Evolutionary conservation across 2,329 filamentous ascomycete genomes (phyloP).

Genomic region (Fusarium torulosum): DNA sequence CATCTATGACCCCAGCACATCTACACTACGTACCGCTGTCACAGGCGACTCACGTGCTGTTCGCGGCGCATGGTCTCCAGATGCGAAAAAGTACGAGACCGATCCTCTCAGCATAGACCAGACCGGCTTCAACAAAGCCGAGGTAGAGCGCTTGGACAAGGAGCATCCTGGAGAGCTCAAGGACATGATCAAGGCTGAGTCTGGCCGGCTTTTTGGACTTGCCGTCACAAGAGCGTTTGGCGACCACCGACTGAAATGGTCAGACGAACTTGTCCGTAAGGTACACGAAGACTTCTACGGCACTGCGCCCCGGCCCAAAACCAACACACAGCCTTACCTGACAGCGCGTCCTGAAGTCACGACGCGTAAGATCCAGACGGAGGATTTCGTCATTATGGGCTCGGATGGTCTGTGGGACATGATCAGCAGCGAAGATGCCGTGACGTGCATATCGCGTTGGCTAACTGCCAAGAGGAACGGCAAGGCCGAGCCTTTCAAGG

Average conservation of each 20-base stretch:
- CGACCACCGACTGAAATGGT: conserved; percentile 77
- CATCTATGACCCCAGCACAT: conserved; percentile 67
- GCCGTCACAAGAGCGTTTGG: conserved; percentile 75
- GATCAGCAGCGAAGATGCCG: conserved; percentile 68
- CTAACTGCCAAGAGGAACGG: conserved; percentile 49
- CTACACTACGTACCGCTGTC: conserved; percentile 71
- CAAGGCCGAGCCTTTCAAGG: conserved; percentile 42
- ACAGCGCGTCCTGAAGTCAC: conserved; percentile 75
- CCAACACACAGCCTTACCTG: conserved; percentile 73
- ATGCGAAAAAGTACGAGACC: conserved; percentile 61
- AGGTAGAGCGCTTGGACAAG: conserved; percentile 65
- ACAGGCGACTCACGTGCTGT: conserved; percentile 77
- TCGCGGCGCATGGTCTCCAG: conserved; percentile 62
- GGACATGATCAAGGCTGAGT: conserved; percentile 60
- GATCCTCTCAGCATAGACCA: conserved; percentile 73
- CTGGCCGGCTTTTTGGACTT: conserved; percentile 72
- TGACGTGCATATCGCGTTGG: conserved; percentile 70
- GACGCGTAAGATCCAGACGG: conserved; percentile 63
- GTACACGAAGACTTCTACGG: conserved; percentile 62
- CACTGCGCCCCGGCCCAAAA: conserved; percentile 57
- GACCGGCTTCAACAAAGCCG: conserved; percentile 71
- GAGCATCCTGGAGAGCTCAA: conserved; percentile 73
- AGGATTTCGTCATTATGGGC: conserved; percentile 73
- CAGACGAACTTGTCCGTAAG: conserved; percentile 56
- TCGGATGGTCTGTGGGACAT: conserved; percentile 76